A percentile compares a stretch with the other conserved stretches of the same genome.
phyloP scores from a whole-genome alignment of 2,329 filamentous ascomycete genomes.

The Aspergillus pseudonomiae region DNA sequence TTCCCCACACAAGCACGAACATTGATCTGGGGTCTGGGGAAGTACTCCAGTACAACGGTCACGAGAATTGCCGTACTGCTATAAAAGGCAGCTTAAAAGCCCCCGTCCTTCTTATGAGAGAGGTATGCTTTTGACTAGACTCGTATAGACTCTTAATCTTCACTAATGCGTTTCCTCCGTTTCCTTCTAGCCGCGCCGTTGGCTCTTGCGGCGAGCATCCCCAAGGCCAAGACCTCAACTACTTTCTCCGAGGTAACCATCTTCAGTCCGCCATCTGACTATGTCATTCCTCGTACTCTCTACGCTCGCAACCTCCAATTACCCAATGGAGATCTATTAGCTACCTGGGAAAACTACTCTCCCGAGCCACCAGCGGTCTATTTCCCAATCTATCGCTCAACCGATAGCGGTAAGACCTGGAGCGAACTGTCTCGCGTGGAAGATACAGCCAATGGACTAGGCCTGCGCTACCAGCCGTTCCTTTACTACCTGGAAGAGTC shows the following conservation, averaged over 20 bases:
- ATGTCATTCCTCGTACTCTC: slow-evolving; percentile 51
- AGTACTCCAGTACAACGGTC: background rate
- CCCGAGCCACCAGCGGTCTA: slow-evolving; percentile 57
- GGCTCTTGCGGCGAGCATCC: slow-evolving; percentile 14
- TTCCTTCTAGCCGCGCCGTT: slow-evolving; percentile 16
- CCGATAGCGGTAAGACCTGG: slow-evolving; percentile 64
- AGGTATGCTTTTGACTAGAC: background rate
- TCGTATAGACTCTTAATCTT: background rate
- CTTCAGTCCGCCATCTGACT: slow-evolving; percentile 49
- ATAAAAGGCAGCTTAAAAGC: background rate
- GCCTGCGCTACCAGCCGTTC: slow-evolving; percentile 70
- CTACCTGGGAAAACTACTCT: slow-evolving; percentile 60
- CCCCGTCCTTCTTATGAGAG: background rate
- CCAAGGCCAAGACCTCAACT: background rate
- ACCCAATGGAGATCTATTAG: slow-evolving; percentile 50
- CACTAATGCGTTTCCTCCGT: slow-evolving; percentile 20
- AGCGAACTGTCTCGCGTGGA: slow-evolving; percentile 63
- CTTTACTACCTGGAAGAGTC: slow-evolving; percentile 64
- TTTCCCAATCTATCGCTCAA: slow-evolving; percentile 56
- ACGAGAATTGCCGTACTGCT: background rate
- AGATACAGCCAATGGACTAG: slow-evolving; percentile 66
- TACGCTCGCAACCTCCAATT: slow-evolving; percentile 55
- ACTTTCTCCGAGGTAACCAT: slow-evolving; percentile 42
- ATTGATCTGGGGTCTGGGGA: background rate
- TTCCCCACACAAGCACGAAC: background rate